Base-by-base conservation (phyloP, 1,284 basidiomycete species). In the Marasmius tenuissimus region DNA sequence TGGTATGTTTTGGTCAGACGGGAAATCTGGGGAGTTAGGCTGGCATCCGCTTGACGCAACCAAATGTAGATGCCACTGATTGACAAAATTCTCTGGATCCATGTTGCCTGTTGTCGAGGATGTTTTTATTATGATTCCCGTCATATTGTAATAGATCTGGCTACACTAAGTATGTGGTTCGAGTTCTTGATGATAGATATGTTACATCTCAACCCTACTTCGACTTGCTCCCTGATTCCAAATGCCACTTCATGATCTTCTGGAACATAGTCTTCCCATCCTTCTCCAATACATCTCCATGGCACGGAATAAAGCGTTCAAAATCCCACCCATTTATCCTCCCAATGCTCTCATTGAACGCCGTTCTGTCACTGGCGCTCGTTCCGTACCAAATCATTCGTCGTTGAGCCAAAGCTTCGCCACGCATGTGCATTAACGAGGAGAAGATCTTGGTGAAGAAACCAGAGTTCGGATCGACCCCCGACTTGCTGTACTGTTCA, bases 401-500 rank as follows among this genome's bases (percentile, higher is more conserved):
- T 20, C 16, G 16, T 47, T 47, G 45, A 14, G 45, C 45, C 45
- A 47, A n/a, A 18, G 45, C 45, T 47, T 47, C 11, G 16, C 45
- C 45, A 2, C 45, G 9, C 8, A 20, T 47, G 45, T 47, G 45
- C 45, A 47, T 47, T 2, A 47, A 20, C 45, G 45, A 47, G 45
- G 16, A 18, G 45, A 47, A 47, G 9, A 47, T 47, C 45, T 47
- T 47, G 45, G 45, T 47, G 45, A 47, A 20, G n/a, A 47, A 18
- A 47, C 45, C 45, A 11, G 45, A 47, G 81, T 87, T 66, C 81
- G 85, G 4, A 84, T 37, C 34, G 38, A 54, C 18, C 48, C 22
- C 33, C 61, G 18, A 35, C n/a, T 37, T 54, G 8, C 74, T 34
- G 64, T 90, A 91, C 78, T 97, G 95, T 74, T 98, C 96, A 0